Base-by-base conservation (phyloP, 176 grass and related monocot species). In the Raddia guianensis region DNA sequence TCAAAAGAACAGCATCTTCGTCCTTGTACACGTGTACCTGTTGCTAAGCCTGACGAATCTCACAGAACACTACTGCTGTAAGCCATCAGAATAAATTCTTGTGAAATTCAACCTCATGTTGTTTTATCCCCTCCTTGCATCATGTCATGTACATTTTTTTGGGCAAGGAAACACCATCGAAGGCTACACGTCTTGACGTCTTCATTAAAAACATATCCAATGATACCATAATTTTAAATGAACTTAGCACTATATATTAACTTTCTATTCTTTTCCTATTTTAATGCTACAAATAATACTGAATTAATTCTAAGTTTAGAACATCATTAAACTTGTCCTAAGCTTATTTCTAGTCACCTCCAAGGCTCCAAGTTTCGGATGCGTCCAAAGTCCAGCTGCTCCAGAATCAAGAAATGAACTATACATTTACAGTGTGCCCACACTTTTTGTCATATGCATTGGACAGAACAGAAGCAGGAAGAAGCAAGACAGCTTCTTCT, bases 401-500 rank as follows among this genome's bases (percentile, higher is more conserved):
- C 32, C 21, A 40, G 37, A 40, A 40, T 40, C 37, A 2, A 62
- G 32, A 33, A 33, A 6, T 12, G 27, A 32, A 60, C 37, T 3
- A 1, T 40, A 21, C 56, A 11, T 8, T 60, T 27, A 27, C 9
- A 2, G 32, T 62, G 1, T 27, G 27, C 27, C 27, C 27, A 27
- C 27, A 0, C 27, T 0, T 40, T 40, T 33, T 33, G 40, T 19
- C 37, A 7, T 59, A 27, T 59, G 18, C 58, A 8, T 40, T 40
- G 18, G 18, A 58, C 72, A 14, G 10, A 21, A 19, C 37, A 58
- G 49, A 18, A 19, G 18, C 42, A 78, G 60, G 86, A 83, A 83
- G 68, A 34, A 60, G 68, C 67, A 4, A 46, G 51, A 68, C 56
- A 77, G 72, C 72, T 82, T 87, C 35, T 37, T 14, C 12, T 7